phyloP scores from a whole-genome alignment of 768 basidiomycete genomes.

The Naganishia vaughanmartiniae region DNA sequence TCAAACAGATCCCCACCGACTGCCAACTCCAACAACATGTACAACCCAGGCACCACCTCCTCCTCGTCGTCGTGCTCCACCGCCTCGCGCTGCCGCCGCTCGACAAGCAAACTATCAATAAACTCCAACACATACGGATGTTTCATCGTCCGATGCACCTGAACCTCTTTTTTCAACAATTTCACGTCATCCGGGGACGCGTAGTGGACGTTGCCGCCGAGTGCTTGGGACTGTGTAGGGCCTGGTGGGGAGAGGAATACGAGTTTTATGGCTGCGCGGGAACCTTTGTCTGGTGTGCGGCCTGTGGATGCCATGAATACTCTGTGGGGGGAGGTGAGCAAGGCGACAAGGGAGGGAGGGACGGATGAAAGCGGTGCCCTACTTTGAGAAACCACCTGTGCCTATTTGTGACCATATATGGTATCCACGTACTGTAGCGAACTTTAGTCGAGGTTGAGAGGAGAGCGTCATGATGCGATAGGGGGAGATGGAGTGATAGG shows the following conservation, averaged over 20 bases:
- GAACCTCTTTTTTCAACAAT: conserved; percentile 84
- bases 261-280: conserved; percentile 9
- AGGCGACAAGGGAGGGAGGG: too few species aligned
- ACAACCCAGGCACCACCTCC: conserved; percentile 73
- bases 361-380: too few species aligned
- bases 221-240: not conserved
- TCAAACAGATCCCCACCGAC: conserved; percentile 95
- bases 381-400: too few species aligned
- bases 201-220: not conserved
- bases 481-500: too few species aligned
- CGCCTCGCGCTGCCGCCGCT: not conserved
- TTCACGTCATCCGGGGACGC: conserved; percentile 57
- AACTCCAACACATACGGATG: conserved; percentile 80
- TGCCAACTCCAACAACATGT: conserved; percentile 89
- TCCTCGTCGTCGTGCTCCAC: conserved; percentile 30
- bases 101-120: conserved; percentile 68
- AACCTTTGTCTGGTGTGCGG: not conserved
- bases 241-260: conserved; percentile 10
- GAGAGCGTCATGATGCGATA: too few species aligned
- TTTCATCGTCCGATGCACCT: conserved; percentile 67
- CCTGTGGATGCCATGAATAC: conserved; percentile 1
- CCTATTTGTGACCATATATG: too few species aligned
- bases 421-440: too few species aligned
- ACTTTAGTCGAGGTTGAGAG: not conserved
- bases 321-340: not conserved